Conservation (phyloP, 768 basidiomycete species). For the Boletus pseudo-olivaceus region DNA sequence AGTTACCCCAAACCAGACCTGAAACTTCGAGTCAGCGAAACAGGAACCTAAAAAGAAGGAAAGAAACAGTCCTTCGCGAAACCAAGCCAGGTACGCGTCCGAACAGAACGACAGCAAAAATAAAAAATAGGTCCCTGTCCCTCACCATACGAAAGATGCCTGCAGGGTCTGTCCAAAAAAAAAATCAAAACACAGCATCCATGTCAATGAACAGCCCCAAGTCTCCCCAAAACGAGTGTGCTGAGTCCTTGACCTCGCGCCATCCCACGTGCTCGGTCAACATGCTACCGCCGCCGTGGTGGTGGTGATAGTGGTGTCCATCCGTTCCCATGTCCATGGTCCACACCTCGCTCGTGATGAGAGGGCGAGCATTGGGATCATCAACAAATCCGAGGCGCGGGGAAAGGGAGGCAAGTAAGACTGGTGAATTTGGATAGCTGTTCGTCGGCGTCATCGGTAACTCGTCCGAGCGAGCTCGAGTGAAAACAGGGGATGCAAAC, state of each 20-base stretch:
- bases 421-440: background rate
- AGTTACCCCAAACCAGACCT: too few relatives aligned
- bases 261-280: background rate
- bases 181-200: conserved; percentile 1
- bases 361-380: background rate
- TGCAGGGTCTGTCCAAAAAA: background rate
- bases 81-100: background rate
- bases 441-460: background rate
- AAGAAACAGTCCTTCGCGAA: background rate
- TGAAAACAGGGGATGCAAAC: conserved; percentile 3
- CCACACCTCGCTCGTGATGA: background rate
- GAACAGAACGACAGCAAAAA: background rate
- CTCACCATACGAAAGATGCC: background rate
- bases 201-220: background rate
- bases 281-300: background rate
- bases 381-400: background rate
- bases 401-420: background rate
- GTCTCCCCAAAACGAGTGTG: background rate
- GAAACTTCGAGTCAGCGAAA: too few relatives aligned
- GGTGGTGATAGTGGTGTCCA: background rate
- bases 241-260: background rate
- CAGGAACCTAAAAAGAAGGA: background rate
- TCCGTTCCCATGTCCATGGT: background rate
- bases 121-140: background rate
- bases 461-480: background rate